Evolutionary conservation across 2,329 filamentous ascomycete species (phyloP), one percentile per base, ranked within the genome.

Genomic region (Arthrobotrys sinensis): DNA sequence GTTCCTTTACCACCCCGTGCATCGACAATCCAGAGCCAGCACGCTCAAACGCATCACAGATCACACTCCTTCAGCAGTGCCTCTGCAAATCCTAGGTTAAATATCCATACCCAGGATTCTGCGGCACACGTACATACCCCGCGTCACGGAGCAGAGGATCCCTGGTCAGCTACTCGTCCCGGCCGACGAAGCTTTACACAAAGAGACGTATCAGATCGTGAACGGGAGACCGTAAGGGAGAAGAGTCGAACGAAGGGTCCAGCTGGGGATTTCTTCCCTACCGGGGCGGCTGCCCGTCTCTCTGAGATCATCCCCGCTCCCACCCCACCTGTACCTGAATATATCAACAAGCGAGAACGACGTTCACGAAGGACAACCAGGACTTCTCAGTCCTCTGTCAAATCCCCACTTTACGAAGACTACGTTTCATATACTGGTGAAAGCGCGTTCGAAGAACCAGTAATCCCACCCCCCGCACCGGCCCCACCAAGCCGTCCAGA

Each of bases 231-330:
- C 5, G 73, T 77, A 40, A 64, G 73, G 34, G 73, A 77, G 50
- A 77, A 77, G 66, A 63, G 66, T 68, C 57, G 73, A 63, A 60
- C 66, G 60, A 77, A 77, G 50, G 53, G 73, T 19, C n/a, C 32
- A 6, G 38, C 34, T 43, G 73, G 66, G 60, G 73, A 77, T 7
- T 77, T 77, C 45, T 77, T 71, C 72, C 57, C 72, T 34, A n/a
- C 73, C n/a, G 73, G 73, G 32, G 60, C 73, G 21, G 66, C 73
- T 36, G 66, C 65, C 16, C 73, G 73, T 67, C 66, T 77, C 50
- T 77, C 73, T 38, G 73, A 77, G 50, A 77, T 77, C 52, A 77
- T 77, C 50, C 73, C 73, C 12, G 73, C 73, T 16, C 73, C 73
- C 14, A 77, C 73, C 34, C 73, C 73, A 36, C 73, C 73, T 53